Evolutionary conservation across 805 yeast genomes (phyloP).

Genomic region (Kluyveromyces nonfermentans): DNA sequence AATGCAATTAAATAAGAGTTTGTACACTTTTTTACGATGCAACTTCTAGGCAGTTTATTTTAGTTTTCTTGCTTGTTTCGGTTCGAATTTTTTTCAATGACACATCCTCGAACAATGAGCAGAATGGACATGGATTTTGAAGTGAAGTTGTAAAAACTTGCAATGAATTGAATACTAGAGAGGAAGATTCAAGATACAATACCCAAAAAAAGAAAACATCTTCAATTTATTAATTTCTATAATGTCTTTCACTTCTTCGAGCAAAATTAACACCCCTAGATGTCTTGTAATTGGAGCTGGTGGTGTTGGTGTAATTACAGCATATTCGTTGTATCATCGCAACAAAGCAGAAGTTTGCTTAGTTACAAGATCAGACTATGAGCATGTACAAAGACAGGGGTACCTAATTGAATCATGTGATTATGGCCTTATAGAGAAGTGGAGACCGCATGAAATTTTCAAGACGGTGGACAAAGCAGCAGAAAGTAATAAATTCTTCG

Average conservation of each 20-base stretch:
- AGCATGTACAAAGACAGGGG: constrained; percentile 41
- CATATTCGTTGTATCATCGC: constrained; percentile 46
- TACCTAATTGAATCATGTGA: constrained; percentile 51
- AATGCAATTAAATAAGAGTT: no score
- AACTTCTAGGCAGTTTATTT: no score
- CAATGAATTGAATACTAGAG: no score
- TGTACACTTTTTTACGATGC: no score
- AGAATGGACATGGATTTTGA: no score
- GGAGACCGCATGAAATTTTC: constrained; percentile 49
- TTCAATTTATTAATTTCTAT: no score
- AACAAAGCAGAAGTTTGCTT: constrained; percentile 46
- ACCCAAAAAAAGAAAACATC: neutral
- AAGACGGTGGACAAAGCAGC: constrained; percentile 40
- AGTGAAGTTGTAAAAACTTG: no score
- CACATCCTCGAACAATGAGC: no score
- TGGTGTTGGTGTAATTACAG: constrained; percentile 77
- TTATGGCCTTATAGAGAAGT: constrained; percentile 45
- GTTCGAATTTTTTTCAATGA: no score
- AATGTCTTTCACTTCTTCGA: no score
- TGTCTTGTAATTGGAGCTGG: constrained; percentile 66
- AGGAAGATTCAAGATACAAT: no score
- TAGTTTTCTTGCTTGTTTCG: no score
- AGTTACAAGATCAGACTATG: constrained; percentile 59
- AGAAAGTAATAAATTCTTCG: constrained; percentile 35
- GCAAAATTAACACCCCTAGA: neutral